Evolutionary conservation across 345 rosid species (phyloP).

Genomic region (Trapa bicornis): DNA sequence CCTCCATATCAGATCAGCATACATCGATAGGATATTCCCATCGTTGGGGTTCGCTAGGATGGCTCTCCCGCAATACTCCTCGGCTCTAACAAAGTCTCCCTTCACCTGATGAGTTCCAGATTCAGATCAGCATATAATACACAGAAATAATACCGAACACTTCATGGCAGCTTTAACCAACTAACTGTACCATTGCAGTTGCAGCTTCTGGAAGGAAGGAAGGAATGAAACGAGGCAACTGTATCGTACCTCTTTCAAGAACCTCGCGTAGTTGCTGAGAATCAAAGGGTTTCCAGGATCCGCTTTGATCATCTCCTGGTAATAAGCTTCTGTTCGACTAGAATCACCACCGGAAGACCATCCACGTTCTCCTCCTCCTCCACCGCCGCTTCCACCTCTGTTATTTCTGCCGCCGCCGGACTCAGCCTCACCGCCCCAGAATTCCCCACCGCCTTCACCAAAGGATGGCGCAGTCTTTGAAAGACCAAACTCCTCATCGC

Average conservation of each 20-base stretch:
- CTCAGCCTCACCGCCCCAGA: neutral
- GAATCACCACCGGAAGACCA: neutral
- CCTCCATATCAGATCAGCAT: slow-evolving; percentile 64
- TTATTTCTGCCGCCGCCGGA: neutral
- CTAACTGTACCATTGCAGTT: too few species aligned
- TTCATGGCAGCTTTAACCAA: too few species aligned
- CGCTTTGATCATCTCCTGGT: slow-evolving; percentile 41
- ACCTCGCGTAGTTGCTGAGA: slow-evolving; percentile 61
- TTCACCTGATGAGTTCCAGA: slow-evolving; percentile 25
- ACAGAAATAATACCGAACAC: too few species aligned
- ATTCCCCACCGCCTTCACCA: neutral
- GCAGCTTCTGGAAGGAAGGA: too few species aligned
- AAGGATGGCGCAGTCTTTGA: neutral
- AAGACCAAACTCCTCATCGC: neutral
- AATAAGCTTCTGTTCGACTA: slow-evolving; percentile 15
- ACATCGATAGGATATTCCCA: slow-evolving; percentile 52
- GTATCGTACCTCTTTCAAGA: slow-evolving; percentile 44
- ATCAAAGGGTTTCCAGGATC: slow-evolving; percentile 54
- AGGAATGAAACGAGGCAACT: neutral
- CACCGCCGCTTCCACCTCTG: slow-evolving; percentile 1
- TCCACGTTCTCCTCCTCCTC: neutral
- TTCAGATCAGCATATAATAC: neutral
- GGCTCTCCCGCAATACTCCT: slow-evolving; percentile 59
- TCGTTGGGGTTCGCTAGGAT: slow-evolving; percentile 60
- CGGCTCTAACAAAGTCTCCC: slow-evolving; percentile 43